These are phyloP conservation scores for Phyllosticta capitalensis DNA, from an alignment of 2,329 filamentous ascomycete genomes.

Conservation along the genomic window DNA sequence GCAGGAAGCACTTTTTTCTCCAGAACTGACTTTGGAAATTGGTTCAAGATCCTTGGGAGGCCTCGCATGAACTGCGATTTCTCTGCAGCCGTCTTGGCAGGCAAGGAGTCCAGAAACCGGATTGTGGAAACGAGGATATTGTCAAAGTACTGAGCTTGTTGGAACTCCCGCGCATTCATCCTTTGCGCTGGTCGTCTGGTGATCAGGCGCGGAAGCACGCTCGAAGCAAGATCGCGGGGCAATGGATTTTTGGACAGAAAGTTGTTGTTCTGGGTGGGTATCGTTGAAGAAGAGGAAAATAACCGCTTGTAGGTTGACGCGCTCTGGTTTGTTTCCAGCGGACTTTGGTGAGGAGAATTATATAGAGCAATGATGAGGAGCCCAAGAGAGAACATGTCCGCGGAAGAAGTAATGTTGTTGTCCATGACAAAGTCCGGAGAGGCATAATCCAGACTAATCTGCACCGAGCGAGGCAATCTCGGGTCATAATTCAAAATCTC, in stretches of 20 bases:
- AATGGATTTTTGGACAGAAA: slow-evolving; percentile 72
- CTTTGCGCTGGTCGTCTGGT: slow-evolving; percentile 80
- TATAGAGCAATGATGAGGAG: slow-evolving; percentile 83
- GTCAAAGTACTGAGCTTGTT: slow-evolving; percentile 92
- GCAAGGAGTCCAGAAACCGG: slow-evolving; percentile 82
- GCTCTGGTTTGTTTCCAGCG: slow-evolving; percentile 72
- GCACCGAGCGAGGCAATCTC: slow-evolving; percentile 69
- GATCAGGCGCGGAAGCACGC: slow-evolving; percentile 76
- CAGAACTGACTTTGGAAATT: slow-evolving; percentile 86
- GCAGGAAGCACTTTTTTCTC: slow-evolving; percentile 91
- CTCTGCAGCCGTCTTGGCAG: slow-evolving; percentile 82
- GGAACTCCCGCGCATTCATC: slow-evolving; percentile 81
- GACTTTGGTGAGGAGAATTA: slow-evolving; percentile 86
- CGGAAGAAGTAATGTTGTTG: slow-evolving; percentile 70
- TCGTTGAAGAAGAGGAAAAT: slow-evolving; percentile 66
- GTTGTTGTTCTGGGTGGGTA: slow-evolving; percentile 72
- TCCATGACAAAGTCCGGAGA: slow-evolving; percentile 94
- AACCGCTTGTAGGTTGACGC: slow-evolving; percentile 75
- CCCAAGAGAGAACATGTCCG: slow-evolving; percentile 91
- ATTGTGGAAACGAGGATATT: slow-evolving; percentile 95
- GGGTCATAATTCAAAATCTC: slow-evolving; percentile 81
- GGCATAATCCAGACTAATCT: slow-evolving; percentile 85
- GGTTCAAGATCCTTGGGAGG: slow-evolving; percentile 73
- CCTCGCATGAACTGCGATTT: slow-evolving; percentile 89
- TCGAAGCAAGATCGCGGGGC: slow-evolving; percentile 64